A percentile compares a stretch with the other conserved stretches of the same genome.
Evolutionary conservation across 164 flowering plant species (phyloP).

Genomic region (Aristolochia contorta): DNA sequence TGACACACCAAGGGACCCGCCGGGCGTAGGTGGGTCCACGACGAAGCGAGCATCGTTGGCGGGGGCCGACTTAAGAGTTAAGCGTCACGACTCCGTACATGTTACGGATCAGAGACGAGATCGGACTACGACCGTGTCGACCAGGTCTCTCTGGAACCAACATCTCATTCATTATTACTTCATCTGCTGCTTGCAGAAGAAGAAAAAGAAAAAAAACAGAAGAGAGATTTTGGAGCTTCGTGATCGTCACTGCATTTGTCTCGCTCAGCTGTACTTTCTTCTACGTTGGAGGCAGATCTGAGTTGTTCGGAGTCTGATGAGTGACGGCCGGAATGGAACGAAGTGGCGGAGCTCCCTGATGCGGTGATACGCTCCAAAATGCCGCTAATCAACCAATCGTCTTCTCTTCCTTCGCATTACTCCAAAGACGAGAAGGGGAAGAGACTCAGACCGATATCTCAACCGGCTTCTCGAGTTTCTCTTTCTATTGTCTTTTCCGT

Average conservation of each 20-base stretch:
- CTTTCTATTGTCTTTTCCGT: slow-evolving; percentile 13
- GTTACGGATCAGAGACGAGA: no score
- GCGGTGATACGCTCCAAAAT: slow-evolving; percentile 2
- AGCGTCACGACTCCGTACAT: no score
- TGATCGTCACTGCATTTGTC: neutral
- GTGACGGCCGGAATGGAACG: neutral
- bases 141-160: no score
- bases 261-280: neutral
- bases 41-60: no score
- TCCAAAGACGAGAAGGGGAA: slow-evolving; percentile 4
- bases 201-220: no score
- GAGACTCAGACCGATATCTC: neutral
- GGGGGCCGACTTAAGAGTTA: no score
- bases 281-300: neutral
- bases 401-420: neutral
- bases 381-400: slow-evolving; percentile 1
- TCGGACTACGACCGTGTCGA: no score
- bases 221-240: no score
- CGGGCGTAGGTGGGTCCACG: no score
- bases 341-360: neutral
- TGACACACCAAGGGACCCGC: no score
- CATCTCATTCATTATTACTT: no score
- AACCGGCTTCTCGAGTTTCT: neutral
- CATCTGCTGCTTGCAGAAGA: no score
- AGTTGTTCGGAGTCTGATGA: neutral